Evolutionary conservation across 176 grass and related monocot species (phyloP).

Genomic region (Triticum monococcum): DNA sequence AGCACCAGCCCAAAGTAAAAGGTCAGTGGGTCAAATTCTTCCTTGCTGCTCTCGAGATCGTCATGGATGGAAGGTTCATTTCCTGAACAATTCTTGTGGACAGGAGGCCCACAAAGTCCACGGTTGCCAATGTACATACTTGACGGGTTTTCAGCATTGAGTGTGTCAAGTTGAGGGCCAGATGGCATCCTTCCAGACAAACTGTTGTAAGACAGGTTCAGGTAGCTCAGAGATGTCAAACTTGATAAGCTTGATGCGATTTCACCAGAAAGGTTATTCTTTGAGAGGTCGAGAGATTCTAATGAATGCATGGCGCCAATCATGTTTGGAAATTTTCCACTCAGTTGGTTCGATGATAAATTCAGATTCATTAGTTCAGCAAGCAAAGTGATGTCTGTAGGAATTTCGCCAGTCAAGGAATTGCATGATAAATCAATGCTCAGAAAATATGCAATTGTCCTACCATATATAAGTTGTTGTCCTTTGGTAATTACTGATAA

Average conservation of each 20-base stretch:
- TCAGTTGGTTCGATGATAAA: conserved; percentile 29
- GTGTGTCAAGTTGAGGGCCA: conserved; percentile 14
- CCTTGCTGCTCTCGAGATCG: too few relatives aligned
- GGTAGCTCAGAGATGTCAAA: too few relatives aligned
- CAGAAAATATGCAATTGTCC: background rate
- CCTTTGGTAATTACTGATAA: too few relatives aligned
- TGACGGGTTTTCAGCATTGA: background rate
- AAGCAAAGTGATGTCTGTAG: conserved; percentile 17
- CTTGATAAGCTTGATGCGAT: too few relatives aligned
- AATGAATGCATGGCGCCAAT: conserved; percentile 29
- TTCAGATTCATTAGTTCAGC: conserved; percentile 11
- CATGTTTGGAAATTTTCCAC: conserved; percentile 4
- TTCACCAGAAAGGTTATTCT: too few relatives aligned
- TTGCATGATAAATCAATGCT: conserved; percentile 37
- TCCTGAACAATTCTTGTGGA: conserved; percentile 12
- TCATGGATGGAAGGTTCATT: background rate
- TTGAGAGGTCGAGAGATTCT: background rate
- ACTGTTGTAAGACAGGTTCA: too few relatives aligned
- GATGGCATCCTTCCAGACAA: too few relatives aligned
- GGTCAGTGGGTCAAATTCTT: background rate
- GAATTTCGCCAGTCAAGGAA: conserved; percentile 26
- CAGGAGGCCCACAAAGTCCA: conserved; percentile 15
- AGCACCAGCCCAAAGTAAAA: background rate
- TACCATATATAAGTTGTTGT: background rate
- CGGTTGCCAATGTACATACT: conserved; percentile 24